Evolutionary conservation across 768 basidiomycete genomes (phyloP).

Genomic region (Pulveroboletus frians): DNA sequence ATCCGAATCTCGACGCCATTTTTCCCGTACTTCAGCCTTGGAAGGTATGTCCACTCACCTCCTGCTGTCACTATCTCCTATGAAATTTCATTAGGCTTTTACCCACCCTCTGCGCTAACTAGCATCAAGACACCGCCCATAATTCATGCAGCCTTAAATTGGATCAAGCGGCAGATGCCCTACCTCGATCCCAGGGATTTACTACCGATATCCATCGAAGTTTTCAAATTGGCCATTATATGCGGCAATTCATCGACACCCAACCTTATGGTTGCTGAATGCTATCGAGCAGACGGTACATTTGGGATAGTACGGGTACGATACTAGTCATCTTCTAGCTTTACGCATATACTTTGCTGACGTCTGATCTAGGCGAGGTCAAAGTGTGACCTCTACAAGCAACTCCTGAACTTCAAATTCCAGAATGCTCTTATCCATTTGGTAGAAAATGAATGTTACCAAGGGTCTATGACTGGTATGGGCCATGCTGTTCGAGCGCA

Average conservation of each 20-base stretch:
- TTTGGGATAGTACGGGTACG: conserved; percentile 74
- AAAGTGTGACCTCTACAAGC: conserved; percentile 77
- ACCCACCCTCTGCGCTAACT: conserved; percentile 25
- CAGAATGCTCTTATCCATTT: conserved; percentile 57
- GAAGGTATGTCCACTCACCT: conserved; percentile 30
- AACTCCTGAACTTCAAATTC: conserved; percentile 68
- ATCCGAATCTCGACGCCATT: conserved; percentile 34
- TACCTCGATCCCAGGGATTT: conserved; percentile 75
- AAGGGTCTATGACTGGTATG: conserved; percentile 56
- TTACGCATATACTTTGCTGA: conserved; percentile 5
- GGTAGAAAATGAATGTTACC: conserved; percentile 72
- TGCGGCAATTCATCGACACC: conserved; percentile 86
- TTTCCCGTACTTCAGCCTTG: conserved; percentile 35
- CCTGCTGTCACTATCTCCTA: not conserved
- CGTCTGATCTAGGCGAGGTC: conserved; percentile 60
- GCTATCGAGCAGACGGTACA: conserved; percentile 69
- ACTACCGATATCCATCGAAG: conserved; percentile 78
- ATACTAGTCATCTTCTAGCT: conserved; percentile 2
- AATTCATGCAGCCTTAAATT: conserved; percentile 41
- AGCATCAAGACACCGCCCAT: conserved; percentile 27
- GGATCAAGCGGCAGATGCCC: conserved; percentile 60
- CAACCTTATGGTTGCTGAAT: conserved; percentile 76
- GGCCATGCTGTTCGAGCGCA: conserved; percentile 60
- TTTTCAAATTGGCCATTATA: conserved; percentile 75
- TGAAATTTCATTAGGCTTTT: conserved; percentile 11